Conservation (phyloP, 2,329 filamentous ascomycete species). For the Fusarium verticillioides region DNA sequence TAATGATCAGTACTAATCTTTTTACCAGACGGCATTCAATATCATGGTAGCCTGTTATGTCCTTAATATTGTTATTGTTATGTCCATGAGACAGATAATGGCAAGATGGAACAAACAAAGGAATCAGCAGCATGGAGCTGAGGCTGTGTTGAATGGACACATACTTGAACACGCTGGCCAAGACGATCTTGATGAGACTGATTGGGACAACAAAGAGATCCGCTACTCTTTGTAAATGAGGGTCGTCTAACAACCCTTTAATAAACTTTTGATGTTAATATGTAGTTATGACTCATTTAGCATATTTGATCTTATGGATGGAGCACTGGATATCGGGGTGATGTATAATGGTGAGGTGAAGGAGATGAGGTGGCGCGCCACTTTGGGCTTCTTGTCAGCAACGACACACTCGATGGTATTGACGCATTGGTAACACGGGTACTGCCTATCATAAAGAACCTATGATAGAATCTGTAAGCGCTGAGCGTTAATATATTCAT, state of each 20-base stretch:
- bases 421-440: too few relatives aligned
- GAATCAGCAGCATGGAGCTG: background rate
- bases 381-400: too few relatives aligned
- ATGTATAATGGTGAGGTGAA: too few relatives aligned
- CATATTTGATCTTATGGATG: too few relatives aligned
- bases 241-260: fast-evolving
- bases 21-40: background rate
- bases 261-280: too few relatives aligned
- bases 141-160: background rate
- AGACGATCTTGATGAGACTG: background rate
- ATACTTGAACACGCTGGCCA: background rate
- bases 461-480: too few relatives aligned
- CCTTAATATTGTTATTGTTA: background rate
- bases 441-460: too few relatives aligned
- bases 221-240: background rate
- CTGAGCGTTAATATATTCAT: too few relatives aligned
- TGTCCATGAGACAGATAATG: background rate
- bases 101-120: background rate
- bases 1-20: background rate
- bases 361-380: too few relatives aligned
- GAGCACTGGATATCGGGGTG: too few relatives aligned
- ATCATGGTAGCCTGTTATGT: background rate
- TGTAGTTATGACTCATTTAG: too few relatives aligned
- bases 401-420: too few relatives aligned
- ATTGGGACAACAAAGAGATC: background rate